phyloP scores from a whole-genome alignment of 2,329 filamentous ascomycete species.

The Xylaria sp. region DNA sequence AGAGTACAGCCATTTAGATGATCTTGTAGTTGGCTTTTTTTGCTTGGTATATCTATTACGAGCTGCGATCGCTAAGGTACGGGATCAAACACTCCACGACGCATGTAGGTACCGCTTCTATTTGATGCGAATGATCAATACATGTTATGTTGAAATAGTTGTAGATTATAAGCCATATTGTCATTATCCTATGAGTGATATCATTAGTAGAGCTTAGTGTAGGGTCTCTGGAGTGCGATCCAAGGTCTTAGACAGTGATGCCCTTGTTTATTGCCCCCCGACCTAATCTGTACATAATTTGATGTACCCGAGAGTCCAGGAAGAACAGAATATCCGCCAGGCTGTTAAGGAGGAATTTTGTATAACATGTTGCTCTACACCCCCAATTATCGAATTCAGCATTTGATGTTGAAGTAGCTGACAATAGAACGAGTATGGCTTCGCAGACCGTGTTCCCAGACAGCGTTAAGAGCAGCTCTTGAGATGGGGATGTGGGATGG shows the following conservation, averaged over 20 bases:
- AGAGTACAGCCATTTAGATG: too few relatives aligned
- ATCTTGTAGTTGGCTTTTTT: too few relatives aligned
- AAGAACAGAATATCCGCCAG: constrained; percentile 43
- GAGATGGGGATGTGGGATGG: constrained; percentile 39
- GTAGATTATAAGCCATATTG: too few relatives aligned
- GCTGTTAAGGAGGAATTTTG: constrained; percentile 45
- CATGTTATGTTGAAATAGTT: too few relatives aligned
- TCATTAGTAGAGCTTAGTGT: constrained; percentile 46
- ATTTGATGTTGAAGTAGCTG: constrained; percentile 18
- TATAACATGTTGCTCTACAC: constrained; percentile 44
- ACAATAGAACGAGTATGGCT: too few relatives aligned
- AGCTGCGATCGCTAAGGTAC: too few relatives aligned
- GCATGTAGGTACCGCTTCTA: too few relatives aligned
- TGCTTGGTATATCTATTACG: too few relatives aligned
- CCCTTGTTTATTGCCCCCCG: constrained; percentile 50
- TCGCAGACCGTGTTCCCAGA: constrained; percentile 27
- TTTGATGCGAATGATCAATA: too few relatives aligned
- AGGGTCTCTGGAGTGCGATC: constrained; percentile 44
- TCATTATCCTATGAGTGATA: too few relatives aligned
- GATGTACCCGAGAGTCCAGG: constrained; percentile 33
- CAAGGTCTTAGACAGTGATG: constrained; percentile 44
- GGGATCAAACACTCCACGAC: too few relatives aligned
- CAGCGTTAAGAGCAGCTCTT: neutral
- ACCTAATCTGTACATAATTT: constrained; percentile 37
- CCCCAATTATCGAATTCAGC: constrained; percentile 46